Conservation (phyloP, 345 rosid genomes). For the Nasturtium officinale region DNA sequence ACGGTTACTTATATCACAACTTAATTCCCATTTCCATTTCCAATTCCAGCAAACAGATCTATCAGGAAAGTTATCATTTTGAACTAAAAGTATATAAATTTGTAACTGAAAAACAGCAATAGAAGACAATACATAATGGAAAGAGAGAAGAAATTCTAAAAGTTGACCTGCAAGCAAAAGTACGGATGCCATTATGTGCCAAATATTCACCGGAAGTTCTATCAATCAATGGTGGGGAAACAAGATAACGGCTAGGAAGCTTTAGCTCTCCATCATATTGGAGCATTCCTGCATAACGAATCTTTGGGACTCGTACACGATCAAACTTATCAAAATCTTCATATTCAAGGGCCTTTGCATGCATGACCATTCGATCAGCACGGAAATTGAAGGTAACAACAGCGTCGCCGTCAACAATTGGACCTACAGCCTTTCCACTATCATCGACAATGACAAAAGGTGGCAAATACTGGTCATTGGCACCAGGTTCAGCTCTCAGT, state of each 20-base stretch:
- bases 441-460: conserved; percentile 92
- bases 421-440: conserved; percentile 77
- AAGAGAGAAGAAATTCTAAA: neutral
- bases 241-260: conserved; percentile 87
- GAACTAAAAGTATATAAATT: neutral
- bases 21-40: neutral
- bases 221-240: conserved; percentile 95
- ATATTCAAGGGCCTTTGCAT: conserved; percentile 90
- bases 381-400: conserved; percentile 94
- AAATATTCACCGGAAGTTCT: conserved; percentile 97
- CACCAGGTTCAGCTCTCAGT: conserved; percentile 64
- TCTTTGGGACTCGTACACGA: conserved; percentile 80
- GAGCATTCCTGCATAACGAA: conserved; percentile 95
- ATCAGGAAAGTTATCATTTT: neutral
- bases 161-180: conserved; percentile 96
- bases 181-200: conserved; percentile 74
- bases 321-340: conserved; percentile 88
- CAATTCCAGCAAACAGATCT: neutral
- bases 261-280: conserved; percentile 92
- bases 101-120: neutral
- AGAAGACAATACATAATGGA: neutral
- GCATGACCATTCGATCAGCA: conserved; percentile 96
- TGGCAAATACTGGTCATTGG: conserved; percentile 87
- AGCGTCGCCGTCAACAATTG: conserved; percentile 92
- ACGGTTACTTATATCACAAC: neutral